A percentile compares a stretch with the other conserved stretches of the same genome.
phyloP scores from a whole-genome alignment of 176 grass and related monocot genomes.

The Aechmea fasciata region DNA sequence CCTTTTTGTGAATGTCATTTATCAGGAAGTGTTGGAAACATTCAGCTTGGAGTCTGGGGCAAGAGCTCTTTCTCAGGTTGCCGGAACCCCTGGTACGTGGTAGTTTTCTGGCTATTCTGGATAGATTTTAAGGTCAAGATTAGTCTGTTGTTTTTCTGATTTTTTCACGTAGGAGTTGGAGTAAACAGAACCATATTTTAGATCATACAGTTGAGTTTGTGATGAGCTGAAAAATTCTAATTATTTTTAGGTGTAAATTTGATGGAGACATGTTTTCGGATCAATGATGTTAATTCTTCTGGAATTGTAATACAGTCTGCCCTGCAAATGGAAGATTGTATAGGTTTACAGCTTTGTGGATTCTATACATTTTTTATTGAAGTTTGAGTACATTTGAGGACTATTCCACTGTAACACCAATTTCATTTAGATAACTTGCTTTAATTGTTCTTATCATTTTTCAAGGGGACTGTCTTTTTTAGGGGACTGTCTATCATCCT shows the following conservation, averaged over 20 bases:
- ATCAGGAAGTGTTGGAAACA: background rate
- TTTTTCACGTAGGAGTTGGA: no score
- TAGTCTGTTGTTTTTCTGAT: no score
- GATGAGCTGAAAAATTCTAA: background rate
- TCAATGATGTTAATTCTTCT: background rate
- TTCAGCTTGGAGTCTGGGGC: background rate
- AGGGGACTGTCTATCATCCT: no score
- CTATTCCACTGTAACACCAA: no score
- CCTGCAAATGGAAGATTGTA: no score
- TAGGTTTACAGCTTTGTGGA: no score
- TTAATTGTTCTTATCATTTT: no score
- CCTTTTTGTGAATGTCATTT: background rate
- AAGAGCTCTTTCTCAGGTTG: background rate
- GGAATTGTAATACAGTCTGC: background rate
- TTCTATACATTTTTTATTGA: no score
- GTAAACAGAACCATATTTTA: background rate
- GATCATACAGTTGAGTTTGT: background rate
- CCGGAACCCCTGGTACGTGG: background rate
- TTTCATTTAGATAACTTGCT: no score
- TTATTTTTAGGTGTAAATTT: background rate
- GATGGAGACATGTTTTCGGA: background rate
- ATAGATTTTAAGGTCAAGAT: background rate
- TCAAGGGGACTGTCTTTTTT: no score
- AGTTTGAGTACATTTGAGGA: no score
- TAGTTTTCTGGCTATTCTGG: background rate